Percentiles rank a stretch among this genome's conserved stretches.
Evolutionary conservation across 177 flowering plant genomes (phyloP).

Genomic region (Tripterygium wilfordii): DNA sequence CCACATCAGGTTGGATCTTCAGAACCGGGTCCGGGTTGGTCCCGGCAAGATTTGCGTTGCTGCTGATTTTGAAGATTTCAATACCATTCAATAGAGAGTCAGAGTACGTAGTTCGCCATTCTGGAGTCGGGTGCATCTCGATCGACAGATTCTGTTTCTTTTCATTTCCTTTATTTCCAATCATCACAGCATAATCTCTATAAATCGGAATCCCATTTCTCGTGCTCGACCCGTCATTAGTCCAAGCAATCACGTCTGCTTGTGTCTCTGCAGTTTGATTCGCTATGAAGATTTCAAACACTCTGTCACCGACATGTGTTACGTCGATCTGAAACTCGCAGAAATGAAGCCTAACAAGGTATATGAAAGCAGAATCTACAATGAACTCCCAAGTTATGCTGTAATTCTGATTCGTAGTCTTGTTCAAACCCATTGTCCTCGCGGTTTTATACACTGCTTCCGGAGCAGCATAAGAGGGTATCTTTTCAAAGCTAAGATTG

Average conservation of each 20-base stretch:
- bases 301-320: background rate
- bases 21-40: constrained; percentile 6
- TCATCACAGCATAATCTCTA: constrained; percentile 7
- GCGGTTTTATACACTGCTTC: constrained; percentile 13
- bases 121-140: constrained; percentile 7
- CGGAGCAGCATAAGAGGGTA: constrained; percentile 15
- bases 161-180: background rate
- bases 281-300: constrained; percentile 18
- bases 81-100: constrained; percentile 19
- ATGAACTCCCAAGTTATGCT: constrained; percentile 23
- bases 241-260: constrained; percentile 8
- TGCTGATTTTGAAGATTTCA: constrained; percentile 19
- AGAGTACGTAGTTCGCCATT: background rate
- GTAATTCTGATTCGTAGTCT: constrained; percentile 1
- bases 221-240: too few relatives aligned
- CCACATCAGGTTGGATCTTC: background rate
- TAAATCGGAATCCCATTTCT: constrained; percentile 13
- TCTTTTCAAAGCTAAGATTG: background rate
- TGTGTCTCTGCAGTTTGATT: constrained; percentile 7
- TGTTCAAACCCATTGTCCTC: constrained; percentile 10
- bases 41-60: constrained; percentile 14
- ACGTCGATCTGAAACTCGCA: constrained; percentile 18
- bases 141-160: constrained; percentile 9
- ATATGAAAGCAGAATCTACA: constrained; percentile 19
- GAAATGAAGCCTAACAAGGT: constrained; percentile 24